Percentiles rank a stretch among this genome's conserved stretches.
These are phyloP conservation scores for Xylaria sp. DNA, from an alignment of 2,329 filamentous ascomycete species.

Conservation along the genomic window DNA sequence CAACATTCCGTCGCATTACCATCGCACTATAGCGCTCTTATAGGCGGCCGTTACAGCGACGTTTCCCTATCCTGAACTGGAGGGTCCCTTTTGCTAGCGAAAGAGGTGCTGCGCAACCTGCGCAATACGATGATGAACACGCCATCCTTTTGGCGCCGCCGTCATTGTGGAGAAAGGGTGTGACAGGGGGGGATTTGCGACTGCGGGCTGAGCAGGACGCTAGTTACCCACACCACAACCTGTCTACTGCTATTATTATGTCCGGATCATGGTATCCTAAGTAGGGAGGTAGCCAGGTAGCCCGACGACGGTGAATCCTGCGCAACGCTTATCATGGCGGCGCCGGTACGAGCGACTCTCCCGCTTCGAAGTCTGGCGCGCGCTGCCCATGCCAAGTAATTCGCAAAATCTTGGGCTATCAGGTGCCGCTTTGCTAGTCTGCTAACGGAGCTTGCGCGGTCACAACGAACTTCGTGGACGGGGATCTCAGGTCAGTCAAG, in stretches of 20 bases:
- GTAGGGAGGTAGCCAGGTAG: not conserved
- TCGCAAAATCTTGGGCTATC: constrained; percentile 38
- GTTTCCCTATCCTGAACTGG: constrained; percentile 22
- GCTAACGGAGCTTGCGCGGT: constrained; percentile 38
- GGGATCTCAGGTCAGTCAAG: constrained; percentile 50
- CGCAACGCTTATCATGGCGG: constrained; percentile 18
- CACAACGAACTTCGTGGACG: constrained; percentile 47
- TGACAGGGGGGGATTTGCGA: constrained; percentile 35
- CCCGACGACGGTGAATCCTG: constrained; percentile 10
- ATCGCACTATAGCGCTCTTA: not conserved
- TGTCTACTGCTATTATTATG: constrained; percentile 16
- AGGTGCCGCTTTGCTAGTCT: constrained; percentile 42
- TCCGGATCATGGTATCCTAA: not conserved
- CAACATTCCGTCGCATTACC: constrained; percentile 14
- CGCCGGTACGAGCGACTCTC: constrained; percentile 7
- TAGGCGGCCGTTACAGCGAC: constrained; percentile 19
- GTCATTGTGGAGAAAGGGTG: constrained; percentile 40
- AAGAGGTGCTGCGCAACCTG: constrained; percentile 30
- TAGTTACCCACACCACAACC: constrained; percentile 8
- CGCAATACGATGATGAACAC: constrained; percentile 37
- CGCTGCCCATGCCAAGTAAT: constrained; percentile 26
- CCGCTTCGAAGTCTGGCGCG: constrained; percentile 12
- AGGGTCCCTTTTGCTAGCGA: constrained; percentile 18
- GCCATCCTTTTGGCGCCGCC: constrained; percentile 37
- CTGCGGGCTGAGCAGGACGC: constrained; percentile 20